Percentiles rank a stretch among this genome's conserved stretches.
These are phyloP conservation scores for Zopfochytrium polystomum DNA, from an alignment of 371 early-diverging fungal species.

Conservation along the genomic window DNA sequence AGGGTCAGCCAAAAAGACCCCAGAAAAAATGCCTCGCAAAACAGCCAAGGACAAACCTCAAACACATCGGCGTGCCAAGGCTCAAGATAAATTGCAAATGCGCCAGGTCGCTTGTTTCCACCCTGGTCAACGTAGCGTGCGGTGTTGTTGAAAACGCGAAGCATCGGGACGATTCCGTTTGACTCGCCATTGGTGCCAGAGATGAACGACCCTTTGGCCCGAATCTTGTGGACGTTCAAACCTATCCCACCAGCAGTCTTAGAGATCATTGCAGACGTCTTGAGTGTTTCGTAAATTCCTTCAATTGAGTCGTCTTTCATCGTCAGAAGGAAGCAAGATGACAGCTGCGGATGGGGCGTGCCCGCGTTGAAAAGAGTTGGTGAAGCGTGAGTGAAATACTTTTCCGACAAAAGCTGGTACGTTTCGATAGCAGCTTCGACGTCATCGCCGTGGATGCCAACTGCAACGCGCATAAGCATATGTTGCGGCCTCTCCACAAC, in stretches of 20 bases:
- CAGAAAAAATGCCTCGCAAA: neutral
- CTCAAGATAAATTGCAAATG: conserved; percentile 98
- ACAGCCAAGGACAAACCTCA: conserved; percentile 46
- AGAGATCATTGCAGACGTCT: conserved; percentile 95
- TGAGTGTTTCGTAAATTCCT: conserved; percentile 98
- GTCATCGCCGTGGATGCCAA: conserved; percentile 96
- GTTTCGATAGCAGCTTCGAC: conserved; percentile 93
- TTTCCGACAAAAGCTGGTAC: conserved; percentile 92
- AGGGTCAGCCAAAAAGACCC: neutral
- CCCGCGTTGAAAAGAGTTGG: conserved; percentile 99
- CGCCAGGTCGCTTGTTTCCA: conserved; percentile 98
- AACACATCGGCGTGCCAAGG: conserved; percentile 99
- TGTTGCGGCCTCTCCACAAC: conserved; percentile 98
- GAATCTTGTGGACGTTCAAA: conserved; percentile 93
- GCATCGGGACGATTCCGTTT: conserved; percentile 98
- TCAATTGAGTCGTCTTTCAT: conserved; percentile 97
- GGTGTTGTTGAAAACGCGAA: conserved; percentile 97
- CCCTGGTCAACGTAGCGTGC: conserved; percentile 99
- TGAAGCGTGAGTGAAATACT: conserved; percentile 97
- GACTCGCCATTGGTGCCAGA: conserved; percentile 97
- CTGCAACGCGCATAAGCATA: conserved; percentile 97
- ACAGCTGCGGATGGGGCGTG: conserved; percentile 93
- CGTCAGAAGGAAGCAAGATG: conserved; percentile 93
- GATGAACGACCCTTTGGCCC: conserved; percentile 94
- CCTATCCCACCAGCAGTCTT: conserved; percentile 99